These are phyloP conservation scores for Silene latifolia DNA, from an alignment of 148 eudicot genomes.

Conservation along the genomic window DNA sequence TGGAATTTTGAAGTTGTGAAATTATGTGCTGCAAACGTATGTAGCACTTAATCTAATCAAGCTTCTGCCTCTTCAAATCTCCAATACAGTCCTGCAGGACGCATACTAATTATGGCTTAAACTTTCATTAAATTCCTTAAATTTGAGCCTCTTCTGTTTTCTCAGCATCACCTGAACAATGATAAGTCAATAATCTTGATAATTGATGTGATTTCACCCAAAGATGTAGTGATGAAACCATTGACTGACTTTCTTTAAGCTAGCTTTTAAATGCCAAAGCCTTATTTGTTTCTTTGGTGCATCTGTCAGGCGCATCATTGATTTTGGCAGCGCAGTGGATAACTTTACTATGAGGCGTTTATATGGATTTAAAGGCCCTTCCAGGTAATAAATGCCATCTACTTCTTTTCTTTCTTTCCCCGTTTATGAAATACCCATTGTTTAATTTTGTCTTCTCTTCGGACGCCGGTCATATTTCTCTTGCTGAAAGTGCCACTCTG, in stretches of 20 bases:
- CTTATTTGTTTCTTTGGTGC: constrained; percentile 8
- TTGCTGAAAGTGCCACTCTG: too few species aligned
- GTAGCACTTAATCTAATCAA: not conserved
- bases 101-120: not conserved
- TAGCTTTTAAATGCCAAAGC: not conserved
- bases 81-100: not conserved
- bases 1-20: not conserved
- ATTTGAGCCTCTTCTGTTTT: not conserved
- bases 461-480: not conserved
- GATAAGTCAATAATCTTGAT: not conserved
- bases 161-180: not conserved
- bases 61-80: not conserved
- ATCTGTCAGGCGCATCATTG: constrained; percentile 81
- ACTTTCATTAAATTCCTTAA: not conserved
- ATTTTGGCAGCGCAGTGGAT: constrained; percentile 94
- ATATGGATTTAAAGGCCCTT: constrained; percentile 79
- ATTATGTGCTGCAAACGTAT: not conserved
- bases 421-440: not conserved
- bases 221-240: constrained; percentile 1
- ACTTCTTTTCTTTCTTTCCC: not conserved
- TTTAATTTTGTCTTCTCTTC: not conserved
- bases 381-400: constrained; percentile 47
- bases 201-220: constrained; percentile 5
- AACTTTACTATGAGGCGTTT: constrained; percentile 69
- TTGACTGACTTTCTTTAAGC: not conserved